phyloP scores from a whole-genome alignment of 164 flowering plant genomes.

The Amborella trichopoda region DNA sequence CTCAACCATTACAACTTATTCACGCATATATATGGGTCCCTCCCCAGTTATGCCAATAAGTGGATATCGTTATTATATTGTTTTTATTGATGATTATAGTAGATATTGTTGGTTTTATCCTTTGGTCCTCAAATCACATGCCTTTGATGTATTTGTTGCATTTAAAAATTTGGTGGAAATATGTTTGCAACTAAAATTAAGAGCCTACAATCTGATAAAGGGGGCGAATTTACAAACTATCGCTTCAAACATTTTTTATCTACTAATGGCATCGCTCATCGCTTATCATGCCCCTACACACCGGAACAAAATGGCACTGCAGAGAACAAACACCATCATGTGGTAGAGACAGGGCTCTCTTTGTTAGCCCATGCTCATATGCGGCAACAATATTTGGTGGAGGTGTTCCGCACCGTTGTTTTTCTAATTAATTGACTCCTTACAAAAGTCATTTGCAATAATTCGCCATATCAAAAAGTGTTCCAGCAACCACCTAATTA shows the following conservation, averaged over 20 bases:
- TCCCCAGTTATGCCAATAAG: neutral
- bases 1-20: neutral
- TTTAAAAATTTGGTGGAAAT: neutral
- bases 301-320: neutral
- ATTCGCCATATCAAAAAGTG: neutral
- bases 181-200: neutral
- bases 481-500: neutral
- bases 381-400: neutral
- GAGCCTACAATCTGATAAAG: neutral
- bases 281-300: neutral
- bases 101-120: neutral
- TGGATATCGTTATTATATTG: neutral
- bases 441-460: neutral
- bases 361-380: neutral
- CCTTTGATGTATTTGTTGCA: neutral
- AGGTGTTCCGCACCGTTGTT: neutral
- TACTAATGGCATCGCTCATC: neutral
- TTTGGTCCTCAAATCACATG: neutral
- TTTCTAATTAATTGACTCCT: neutral
- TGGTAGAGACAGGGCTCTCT: neutral
- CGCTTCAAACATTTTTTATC: neutral
- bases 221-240: neutral
- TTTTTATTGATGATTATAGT: constrained; percentile 1
- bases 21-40: neutral
- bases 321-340: neutral